Conservation (phyloP, 352 stramenopile genomes). For the Pythium scleroteichum region DNA sequence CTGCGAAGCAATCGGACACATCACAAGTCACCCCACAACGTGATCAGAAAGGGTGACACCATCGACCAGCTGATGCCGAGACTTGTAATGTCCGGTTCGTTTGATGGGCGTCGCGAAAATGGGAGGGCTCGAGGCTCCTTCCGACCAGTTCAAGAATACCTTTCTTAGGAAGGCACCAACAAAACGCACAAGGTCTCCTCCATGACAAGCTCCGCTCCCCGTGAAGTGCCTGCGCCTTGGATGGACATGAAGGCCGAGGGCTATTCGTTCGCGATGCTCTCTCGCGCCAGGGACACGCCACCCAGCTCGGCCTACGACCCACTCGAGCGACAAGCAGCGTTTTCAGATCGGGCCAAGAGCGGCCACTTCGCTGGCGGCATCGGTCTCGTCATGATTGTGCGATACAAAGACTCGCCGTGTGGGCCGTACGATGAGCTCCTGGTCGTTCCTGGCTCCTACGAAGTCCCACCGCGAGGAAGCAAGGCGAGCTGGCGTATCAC, state of each 20-base stretch:
- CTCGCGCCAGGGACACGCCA: neutral
- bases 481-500: constrained; percentile 1
- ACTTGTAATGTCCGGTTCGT: too few species aligned
- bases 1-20: too few species aligned
- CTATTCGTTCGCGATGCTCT: constrained; percentile 3
- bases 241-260: constrained; percentile 14
- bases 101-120: too few species aligned
- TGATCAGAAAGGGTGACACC: too few species aligned
- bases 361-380: constrained; percentile 9
- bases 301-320: constrained; percentile 13
- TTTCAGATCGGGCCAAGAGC: neutral
- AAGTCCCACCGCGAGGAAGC: neutral
- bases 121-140: too few species aligned
- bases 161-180: too few species aligned
- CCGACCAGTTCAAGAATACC: too few species aligned
- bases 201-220: neutral
- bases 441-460: neutral
- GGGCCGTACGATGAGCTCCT: constrained; percentile 15
- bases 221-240: constrained; percentile 3
- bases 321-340: constrained; percentile 4
- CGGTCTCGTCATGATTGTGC: constrained; percentile 12
- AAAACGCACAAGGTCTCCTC: neutral
- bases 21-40: too few species aligned
- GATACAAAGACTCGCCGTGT: constrained; percentile 9
- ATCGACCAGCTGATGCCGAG: too few species aligned